These are phyloP conservation scores for Paramecium sonneborni DNA, from an alignment of 73 alveolate genomes.

Conservation along the genomic window DNA sequence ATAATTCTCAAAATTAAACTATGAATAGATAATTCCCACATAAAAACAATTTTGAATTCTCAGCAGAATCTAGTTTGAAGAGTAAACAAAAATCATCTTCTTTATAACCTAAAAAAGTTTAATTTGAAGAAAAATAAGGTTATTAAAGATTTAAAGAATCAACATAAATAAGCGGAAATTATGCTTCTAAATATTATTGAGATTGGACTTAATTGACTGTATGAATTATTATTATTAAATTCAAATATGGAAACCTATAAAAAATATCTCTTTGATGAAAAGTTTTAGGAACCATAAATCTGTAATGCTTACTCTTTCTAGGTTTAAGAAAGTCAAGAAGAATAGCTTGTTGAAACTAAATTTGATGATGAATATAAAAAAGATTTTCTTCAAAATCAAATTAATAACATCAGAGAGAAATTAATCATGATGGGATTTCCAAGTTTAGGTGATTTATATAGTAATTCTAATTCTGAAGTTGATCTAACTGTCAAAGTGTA, in stretches of 20 bases:
- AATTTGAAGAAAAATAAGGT: conserved; percentile 5
- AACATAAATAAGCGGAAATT: background rate
- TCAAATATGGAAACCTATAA: conserved; percentile 42
- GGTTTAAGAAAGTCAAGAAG: background rate
- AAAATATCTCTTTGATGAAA: conserved; percentile 38
- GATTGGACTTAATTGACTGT: background rate
- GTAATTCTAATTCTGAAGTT: background rate
- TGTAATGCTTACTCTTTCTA: background rate
- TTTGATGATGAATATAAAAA: conserved; percentile 42
- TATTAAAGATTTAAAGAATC: background rate
- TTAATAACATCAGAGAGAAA: background rate
- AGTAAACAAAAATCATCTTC: conserved; percentile 7
- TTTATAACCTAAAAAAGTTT: conserved; percentile 7
- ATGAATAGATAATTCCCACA: background rate
- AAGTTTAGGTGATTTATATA: conserved; percentile 35
- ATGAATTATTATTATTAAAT: background rate
- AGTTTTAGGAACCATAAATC: background rate
- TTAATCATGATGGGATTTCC: conserved; percentile 46
- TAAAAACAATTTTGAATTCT: background rate
- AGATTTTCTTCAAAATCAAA: conserved; percentile 4
- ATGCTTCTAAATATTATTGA: conserved; percentile 37
- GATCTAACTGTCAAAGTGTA: conserved; percentile 29
- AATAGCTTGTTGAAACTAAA: background rate
- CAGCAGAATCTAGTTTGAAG: background rate
- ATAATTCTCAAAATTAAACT: background rate